These are phyloP conservation scores for Hypholoma sublateritium DNA, from an alignment of 768 basidiomycete genomes.

Conservation along the genomic window DNA sequence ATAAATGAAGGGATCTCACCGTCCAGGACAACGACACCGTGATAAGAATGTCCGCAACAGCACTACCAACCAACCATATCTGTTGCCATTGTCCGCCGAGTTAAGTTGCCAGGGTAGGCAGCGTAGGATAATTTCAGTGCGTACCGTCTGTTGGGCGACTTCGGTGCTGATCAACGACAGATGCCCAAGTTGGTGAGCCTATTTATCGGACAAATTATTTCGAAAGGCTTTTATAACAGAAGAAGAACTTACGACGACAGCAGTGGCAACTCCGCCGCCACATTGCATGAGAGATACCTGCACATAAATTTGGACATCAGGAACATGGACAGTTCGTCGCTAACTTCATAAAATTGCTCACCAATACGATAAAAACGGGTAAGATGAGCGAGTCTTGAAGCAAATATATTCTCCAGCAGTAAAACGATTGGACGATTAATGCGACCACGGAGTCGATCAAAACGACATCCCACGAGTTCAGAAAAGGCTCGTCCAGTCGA, in stretches of 20 bases:
- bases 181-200: conserved; percentile 6
- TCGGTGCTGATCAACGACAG: conserved; percentile 6
- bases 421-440: conserved; percentile 6
- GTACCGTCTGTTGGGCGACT: conserved; percentile 6
- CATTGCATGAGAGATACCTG: conserved; percentile 7
- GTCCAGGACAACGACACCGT: conserved; percentile 4
- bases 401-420: conserved; percentile 7
- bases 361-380: conserved; percentile 1
- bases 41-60: conserved; percentile 6
- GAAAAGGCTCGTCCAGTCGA: conserved; percentile 4
- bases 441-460: conserved; percentile 7
- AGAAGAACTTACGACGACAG: neutral
- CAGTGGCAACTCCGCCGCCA: conserved; percentile 4
- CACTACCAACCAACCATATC: conserved; percentile 6
- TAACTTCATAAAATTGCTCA: neutral
- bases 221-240: neutral
- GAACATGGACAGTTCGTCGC: neutral
- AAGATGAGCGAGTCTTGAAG: conserved; percentile 1
- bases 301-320: neutral
- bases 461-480: conserved; percentile 9
- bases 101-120: neutral
- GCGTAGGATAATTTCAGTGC: neutral
- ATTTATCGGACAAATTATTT: neutral
- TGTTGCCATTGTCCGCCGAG: neutral
- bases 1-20: neutral